A percentile compares a stretch with the other conserved stretches of the same genome.
Evolutionary conservation across 2,329 filamentous ascomycete genomes (phyloP).

Genomic region (Periconia sp.): DNA sequence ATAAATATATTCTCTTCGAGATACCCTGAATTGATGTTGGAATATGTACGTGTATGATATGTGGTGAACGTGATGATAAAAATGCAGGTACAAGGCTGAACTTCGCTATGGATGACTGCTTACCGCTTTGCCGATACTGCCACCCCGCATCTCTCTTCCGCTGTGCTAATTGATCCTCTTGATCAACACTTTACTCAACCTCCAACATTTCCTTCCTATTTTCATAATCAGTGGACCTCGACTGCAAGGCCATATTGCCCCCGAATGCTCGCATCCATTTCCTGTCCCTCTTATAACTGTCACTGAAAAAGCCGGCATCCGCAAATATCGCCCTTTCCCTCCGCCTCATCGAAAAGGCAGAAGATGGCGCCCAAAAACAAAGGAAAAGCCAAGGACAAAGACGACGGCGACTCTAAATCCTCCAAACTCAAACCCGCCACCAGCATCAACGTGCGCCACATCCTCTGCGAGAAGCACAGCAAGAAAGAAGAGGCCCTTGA

Average conservation of each 20-base stretch:
- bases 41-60: too few species aligned
- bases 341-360: neutral
- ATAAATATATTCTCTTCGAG: neutral
- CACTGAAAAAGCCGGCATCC: too few species aligned
- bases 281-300: too few species aligned
- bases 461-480: slow-evolving; percentile 74
- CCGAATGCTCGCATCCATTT: too few species aligned
- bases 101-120: neutral
- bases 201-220: too few species aligned
- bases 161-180: neutral
- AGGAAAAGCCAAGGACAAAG: slow-evolving; percentile 22
- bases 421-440: slow-evolving; percentile 63
- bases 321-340: too few species aligned
- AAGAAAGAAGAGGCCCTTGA: slow-evolving; percentile 76
- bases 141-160: slow-evolving; percentile 2
- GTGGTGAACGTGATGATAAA: too few species aligned
- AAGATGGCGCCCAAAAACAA: slow-evolving; percentile 33
- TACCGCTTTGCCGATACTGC: slow-evolving; percentile 12
- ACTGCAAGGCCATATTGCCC: too few species aligned
- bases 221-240: too few species aligned
- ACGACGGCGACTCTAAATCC: slow-evolving; percentile 36
- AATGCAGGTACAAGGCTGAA: too few species aligned
- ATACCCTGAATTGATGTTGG: neutral
- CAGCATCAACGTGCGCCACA: slow-evolving; percentile 72
- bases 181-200: neutral